Evolutionary conservation across 352 stramenopile species (phyloP).

Genomic region (Pythium rishiriense): DNA sequence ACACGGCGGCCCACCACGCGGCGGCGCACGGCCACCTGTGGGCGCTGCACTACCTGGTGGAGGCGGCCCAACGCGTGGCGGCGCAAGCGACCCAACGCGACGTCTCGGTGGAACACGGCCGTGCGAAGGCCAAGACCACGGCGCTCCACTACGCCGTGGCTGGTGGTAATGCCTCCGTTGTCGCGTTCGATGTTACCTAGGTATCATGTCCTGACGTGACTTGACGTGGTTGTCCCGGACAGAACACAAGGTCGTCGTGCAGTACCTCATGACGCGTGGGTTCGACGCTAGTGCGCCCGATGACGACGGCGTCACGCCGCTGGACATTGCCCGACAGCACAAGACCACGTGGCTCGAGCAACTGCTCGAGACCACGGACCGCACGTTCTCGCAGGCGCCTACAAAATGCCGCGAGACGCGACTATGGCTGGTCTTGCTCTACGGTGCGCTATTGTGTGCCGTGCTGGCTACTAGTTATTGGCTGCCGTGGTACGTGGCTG

Average conservation of each 20-base stretch:
- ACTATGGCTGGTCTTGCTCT: constrained; percentile 48
- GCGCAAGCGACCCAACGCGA: constrained; percentile 24
- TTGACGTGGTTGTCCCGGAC: not conserved
- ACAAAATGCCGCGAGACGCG: constrained; percentile 59
- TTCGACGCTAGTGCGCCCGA: constrained; percentile 55
- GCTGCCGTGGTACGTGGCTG: constrained; percentile 66
- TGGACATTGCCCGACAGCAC: constrained; percentile 42
- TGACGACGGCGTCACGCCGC: constrained; percentile 41
- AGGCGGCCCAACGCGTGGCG: constrained; percentile 35
- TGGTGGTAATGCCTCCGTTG: constrained; percentile 20
- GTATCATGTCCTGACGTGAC: not conserved
- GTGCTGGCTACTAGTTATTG: constrained; percentile 65
- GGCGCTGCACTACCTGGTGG: constrained; percentile 73
- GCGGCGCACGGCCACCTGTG: constrained; percentile 70
- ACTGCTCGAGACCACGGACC: constrained; percentile 41
- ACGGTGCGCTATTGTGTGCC: constrained; percentile 43
- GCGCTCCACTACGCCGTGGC: constrained; percentile 64
- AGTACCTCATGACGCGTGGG: constrained; percentile 60
- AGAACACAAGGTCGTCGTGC: constrained; percentile 69
- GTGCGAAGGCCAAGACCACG: constrained; percentile 36
- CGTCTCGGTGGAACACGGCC: constrained; percentile 14
- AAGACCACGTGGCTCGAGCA: constrained; percentile 48
- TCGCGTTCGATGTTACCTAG: not conserved
- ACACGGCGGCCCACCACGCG: constrained; percentile 72
- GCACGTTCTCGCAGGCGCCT: constrained; percentile 37